Evolutionary conservation across 345 rosid genomes (phyloP).

Genomic region (Lepidium didymum): DNA sequence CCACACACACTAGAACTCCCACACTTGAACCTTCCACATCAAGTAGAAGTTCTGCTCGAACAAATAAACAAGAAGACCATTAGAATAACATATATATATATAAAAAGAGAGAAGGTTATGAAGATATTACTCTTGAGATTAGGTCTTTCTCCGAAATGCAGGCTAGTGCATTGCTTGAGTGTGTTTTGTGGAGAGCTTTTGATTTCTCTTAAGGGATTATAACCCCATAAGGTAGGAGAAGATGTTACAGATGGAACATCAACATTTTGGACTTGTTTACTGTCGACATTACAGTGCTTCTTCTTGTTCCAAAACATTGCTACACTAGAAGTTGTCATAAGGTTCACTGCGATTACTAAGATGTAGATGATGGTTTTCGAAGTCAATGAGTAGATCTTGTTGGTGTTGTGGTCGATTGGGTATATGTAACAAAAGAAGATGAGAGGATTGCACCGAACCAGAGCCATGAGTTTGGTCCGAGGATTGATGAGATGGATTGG

Average conservation of each 20-base stretch:
- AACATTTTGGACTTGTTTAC: constrained; percentile 34
- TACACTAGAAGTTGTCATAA: constrained; percentile 41
- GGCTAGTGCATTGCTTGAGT: constrained; percentile 37
- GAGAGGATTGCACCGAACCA: constrained; percentile 60
- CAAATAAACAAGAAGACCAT: background rate
- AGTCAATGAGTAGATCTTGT: constrained; percentile 31
- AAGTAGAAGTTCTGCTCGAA: constrained; percentile 41
- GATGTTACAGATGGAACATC: constrained; percentile 27
- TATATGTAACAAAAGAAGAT: constrained; percentile 64
- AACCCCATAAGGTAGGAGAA: constrained; percentile 28
- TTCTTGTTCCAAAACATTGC: constrained; percentile 64
- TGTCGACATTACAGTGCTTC: constrained; percentile 26
- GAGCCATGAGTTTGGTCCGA: constrained; percentile 76
- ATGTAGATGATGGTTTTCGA: constrained; percentile 38
- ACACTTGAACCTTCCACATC: constrained; percentile 50
- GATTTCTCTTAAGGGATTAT: constrained; percentile 42
- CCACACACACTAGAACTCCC: constrained; percentile 77
- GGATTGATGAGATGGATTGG: constrained; percentile 40
- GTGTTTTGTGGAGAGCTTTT: constrained; percentile 66
- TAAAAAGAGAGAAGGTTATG: background rate
- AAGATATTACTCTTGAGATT: constrained; percentile 57
- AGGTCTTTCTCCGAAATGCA: constrained; percentile 62
- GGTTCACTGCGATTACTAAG: constrained; percentile 40
- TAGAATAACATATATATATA: background rate
- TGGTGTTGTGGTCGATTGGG: constrained; percentile 46